Percentiles rank a stretch among this genome's conserved stretches.
These are phyloP conservation scores for Stellera chamaejasme DNA, from an alignment of 345 rosid species.

Conservation along the genomic window DNA sequence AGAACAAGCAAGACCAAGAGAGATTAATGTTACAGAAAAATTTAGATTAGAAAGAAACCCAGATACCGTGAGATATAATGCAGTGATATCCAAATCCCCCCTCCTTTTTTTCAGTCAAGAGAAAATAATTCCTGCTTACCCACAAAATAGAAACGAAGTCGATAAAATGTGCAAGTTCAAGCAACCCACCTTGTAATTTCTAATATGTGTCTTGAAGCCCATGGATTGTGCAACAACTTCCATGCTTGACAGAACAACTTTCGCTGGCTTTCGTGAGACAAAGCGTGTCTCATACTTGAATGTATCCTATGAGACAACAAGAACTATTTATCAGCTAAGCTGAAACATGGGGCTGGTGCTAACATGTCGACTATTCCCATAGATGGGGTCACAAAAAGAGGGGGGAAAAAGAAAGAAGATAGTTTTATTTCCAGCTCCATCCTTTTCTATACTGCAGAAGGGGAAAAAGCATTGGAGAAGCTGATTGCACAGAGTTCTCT, in stretches of 20 bases:
- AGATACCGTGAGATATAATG: conserved; percentile 1
- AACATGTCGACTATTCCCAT: too few relatives aligned
- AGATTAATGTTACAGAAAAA: not conserved
- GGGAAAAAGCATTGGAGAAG: too few relatives aligned
- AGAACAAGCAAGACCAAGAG: not conserved
- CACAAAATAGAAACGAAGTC: not conserved
- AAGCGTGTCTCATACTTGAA: conserved; percentile 78
- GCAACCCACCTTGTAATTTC: conserved; percentile 72
- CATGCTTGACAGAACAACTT: conserved; percentile 83
- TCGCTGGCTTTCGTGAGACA: conserved; percentile 80
- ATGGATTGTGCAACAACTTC: conserved; percentile 98
- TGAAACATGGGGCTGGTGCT: too few relatives aligned
- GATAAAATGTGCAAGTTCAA: not conserved
- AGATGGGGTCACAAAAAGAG: too few relatives aligned
- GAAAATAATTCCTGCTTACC: not conserved
- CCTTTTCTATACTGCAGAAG: too few relatives aligned
- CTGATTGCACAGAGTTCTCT: too few relatives aligned
- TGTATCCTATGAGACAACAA: conserved; percentile 46
- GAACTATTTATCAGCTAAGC: too few relatives aligned
- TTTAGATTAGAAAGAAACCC: not conserved
- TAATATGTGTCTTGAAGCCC: conserved; percentile 96
- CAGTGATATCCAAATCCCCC: not conserved
- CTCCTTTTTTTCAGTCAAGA: not conserved
- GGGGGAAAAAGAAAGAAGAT: too few relatives aligned
- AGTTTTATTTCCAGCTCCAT: too few relatives aligned